These are phyloP conservation scores for Passiflora organensis DNA, from an alignment of 345 rosid genomes.

Conservation along the genomic window DNA sequence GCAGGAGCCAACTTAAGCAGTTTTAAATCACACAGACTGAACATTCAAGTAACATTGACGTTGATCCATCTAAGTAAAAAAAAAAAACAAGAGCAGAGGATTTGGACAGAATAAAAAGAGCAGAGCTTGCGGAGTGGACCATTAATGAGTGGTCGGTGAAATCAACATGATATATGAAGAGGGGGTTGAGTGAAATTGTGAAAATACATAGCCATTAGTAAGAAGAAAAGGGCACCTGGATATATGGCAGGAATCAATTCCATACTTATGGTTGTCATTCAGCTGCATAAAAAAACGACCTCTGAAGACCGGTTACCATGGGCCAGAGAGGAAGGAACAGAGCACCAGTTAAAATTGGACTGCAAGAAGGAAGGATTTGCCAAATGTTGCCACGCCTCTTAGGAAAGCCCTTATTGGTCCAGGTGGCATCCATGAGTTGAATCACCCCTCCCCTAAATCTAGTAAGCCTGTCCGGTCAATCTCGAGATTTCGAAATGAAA, in stretches of 20 bases:
- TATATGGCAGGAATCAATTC: conserved; percentile 29
- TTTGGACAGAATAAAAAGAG: too few relatives aligned
- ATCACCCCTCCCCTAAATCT: conserved; percentile 26
- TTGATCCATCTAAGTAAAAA: too few relatives aligned
- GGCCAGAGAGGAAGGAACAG: neutral
- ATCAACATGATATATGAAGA: too few relatives aligned
- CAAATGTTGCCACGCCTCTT: conserved; percentile 13
- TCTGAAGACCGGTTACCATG: conserved; percentile 3
- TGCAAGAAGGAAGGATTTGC: neutral
- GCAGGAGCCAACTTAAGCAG: too few relatives aligned
- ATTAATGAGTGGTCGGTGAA: conserved; percentile 19
- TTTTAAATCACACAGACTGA: too few relatives aligned
- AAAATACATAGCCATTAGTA: too few relatives aligned
- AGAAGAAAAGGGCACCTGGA: neutral
- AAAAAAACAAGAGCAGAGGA: too few relatives aligned
- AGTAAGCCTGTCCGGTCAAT: conserved; percentile 43
- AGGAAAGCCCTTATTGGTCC: conserved; percentile 38
- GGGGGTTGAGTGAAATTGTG: neutral
- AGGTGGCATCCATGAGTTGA: conserved; percentile 41
- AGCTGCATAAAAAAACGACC: conserved; percentile 29
- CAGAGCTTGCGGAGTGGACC: conserved; percentile 7
- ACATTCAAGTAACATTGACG: too few relatives aligned
- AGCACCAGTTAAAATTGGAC: conserved; percentile 3
- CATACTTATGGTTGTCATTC: conserved; percentile 30
- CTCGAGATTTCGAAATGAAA: conserved; percentile 46